Evolutionary conservation across 2,329 filamentous ascomycete genomes (phyloP).

Genomic region (Ceratocystis cubensis): DNA sequence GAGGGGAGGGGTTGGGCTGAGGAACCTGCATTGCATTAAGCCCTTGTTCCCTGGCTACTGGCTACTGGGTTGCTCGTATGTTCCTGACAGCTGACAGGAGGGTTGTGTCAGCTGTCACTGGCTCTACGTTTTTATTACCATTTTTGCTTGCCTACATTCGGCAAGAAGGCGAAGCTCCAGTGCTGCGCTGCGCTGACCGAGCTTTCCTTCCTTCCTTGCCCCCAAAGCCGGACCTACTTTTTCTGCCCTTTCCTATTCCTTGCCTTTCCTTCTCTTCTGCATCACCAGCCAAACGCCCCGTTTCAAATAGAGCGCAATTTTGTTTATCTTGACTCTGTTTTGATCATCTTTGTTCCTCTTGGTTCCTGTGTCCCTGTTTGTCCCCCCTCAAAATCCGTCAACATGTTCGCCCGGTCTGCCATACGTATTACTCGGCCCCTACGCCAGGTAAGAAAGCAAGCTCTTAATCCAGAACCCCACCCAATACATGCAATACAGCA

Average conservation of each 20-base stretch:
- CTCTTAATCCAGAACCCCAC: neutral
- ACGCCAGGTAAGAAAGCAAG: slow-evolving; percentile 42
- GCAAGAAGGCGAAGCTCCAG: neutral
- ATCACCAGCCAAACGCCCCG: neutral
- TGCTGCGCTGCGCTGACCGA: slow-evolving; percentile 2
- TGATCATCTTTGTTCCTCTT: neutral
- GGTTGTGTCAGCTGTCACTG: neutral
- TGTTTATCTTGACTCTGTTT: neutral
- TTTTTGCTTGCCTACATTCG: neutral
- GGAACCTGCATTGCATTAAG: neutral
- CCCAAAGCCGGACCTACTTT: neutral
- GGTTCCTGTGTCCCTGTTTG: slow-evolving; percentile 12
- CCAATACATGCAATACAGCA: slow-evolving; percentile 26
- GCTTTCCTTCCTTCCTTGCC: neutral
- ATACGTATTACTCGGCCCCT: slow-evolving; percentile 53
- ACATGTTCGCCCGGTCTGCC: slow-evolving; percentile 55
- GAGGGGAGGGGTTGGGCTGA: slow-evolving; percentile 6
- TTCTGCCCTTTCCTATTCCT: neutral
- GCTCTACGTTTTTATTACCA: neutral
- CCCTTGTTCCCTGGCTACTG: neutral
- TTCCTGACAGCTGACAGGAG: neutral
- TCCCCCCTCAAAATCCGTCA: slow-evolving; percentile 24
- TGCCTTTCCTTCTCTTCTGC: neutral
- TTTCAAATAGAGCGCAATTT: neutral
- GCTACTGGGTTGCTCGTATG: neutral